Conservation (phyloP, 306 rosid species). For the Herpetospermum pedunculosum region DNA sequence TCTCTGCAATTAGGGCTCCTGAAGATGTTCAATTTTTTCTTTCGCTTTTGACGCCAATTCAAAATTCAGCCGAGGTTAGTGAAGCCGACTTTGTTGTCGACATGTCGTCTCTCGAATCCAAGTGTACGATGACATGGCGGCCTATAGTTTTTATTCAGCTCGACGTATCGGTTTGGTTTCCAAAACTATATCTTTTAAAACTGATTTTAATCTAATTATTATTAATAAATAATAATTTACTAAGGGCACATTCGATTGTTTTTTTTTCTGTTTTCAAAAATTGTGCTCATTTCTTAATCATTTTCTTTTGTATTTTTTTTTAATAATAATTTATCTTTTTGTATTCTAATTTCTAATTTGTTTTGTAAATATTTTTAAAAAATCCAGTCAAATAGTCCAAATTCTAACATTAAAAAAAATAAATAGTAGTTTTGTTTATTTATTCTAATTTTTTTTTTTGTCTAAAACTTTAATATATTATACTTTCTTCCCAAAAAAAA, state of each 20-base stretch:
- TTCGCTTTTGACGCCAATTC: background rate
- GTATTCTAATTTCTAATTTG: background rate
- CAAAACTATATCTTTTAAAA: background rate
- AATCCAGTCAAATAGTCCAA: too few relatives aligned
- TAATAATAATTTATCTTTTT: background rate
- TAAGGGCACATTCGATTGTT: too few relatives aligned
- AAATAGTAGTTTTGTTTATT: too few relatives aligned
- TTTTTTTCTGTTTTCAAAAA: too few relatives aligned
- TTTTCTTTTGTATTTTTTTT: too few relatives aligned
- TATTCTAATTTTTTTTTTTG: too few relatives aligned
- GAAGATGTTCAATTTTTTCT: background rate
- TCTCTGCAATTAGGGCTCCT: constrained; percentile 11
- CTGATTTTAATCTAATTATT: background rate
- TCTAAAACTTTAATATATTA: too few relatives aligned
- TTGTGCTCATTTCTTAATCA: too few relatives aligned
- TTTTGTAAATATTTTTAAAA: too few relatives aligned
- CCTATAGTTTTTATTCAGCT: background rate
- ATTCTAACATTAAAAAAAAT: too few relatives aligned
- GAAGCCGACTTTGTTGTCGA: background rate
- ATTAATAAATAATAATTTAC: too few relatives aligned
- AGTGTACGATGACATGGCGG: background rate
- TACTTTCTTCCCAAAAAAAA: too few relatives aligned
- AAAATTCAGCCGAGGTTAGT: background rate
- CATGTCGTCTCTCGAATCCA: background rate
- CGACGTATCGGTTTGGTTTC: background rate